Conservation (phyloP, 129 eudicot species). For the Glebionis coronaria region DNA sequence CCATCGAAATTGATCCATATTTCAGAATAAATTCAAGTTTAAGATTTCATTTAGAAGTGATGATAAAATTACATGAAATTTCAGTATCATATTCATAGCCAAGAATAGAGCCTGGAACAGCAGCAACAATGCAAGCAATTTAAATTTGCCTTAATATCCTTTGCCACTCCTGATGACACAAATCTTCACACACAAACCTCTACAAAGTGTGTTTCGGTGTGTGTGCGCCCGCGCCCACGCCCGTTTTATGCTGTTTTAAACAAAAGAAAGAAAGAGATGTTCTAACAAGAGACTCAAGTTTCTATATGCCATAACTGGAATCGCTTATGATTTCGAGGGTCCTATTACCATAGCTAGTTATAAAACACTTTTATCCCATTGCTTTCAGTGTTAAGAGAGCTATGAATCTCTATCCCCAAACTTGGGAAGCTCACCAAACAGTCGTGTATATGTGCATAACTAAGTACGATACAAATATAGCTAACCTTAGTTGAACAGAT, state of each 20-base stretch:
- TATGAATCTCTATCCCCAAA: too few relatives aligned
- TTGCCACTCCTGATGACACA: conserved; percentile 57
- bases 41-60: not conserved
- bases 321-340: conserved; percentile 13
- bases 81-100: conserved; percentile 88
- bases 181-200: conserved; percentile 32
- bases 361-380: too few relatives aligned
- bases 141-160: conserved; percentile 61
- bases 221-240: too few relatives aligned
- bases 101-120: conserved; percentile 73
- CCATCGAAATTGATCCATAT: not conserved
- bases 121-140: conserved; percentile 77
- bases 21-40: not conserved
- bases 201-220: not conserved
- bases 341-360: not conserved
- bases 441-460: too few relatives aligned
- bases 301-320: conserved; percentile 16
- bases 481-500: too few relatives aligned
- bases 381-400: too few relatives aligned
- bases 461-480: too few relatives aligned
- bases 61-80: conserved; percentile 54
- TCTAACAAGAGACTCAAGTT: conserved; percentile 10
- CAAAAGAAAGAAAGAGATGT: not conserved
- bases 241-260: not conserved
- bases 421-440: too few relatives aligned